Percentiles rank a stretch among this genome's conserved stretches.
Conservation (phyloP, 352 stramenopile genomes). For the Globisporangium cystogenes region DNA sequence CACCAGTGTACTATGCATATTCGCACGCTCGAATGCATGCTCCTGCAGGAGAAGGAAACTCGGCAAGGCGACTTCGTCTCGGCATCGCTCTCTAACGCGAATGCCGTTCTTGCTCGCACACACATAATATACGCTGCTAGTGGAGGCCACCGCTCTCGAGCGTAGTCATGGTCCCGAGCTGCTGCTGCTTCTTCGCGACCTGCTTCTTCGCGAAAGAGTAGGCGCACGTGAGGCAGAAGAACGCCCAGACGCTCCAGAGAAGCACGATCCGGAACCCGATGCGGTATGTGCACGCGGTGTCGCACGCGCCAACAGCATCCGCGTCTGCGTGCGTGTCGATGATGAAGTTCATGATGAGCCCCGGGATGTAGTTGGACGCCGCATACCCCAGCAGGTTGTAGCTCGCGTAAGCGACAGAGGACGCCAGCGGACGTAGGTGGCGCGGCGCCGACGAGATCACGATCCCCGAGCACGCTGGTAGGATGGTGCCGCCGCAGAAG, state of each 20-base stretch:
- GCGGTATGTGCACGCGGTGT: constrained; percentile 74
- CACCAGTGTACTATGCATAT: neutral
- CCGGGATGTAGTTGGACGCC: constrained; percentile 79
- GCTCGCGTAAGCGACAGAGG: constrained; percentile 71
- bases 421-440: constrained; percentile 59
- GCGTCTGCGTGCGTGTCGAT: constrained; percentile 32
- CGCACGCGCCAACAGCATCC: constrained; percentile 29
- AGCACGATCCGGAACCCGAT: constrained; percentile 81
- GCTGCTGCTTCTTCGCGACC: constrained; percentile 6
- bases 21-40: neutral
- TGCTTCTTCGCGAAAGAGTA: constrained; percentile 11
- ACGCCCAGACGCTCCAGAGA: constrained; percentile 65
- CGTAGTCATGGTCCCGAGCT: neutral
- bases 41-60: neutral
- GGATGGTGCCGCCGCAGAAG: constrained; percentile 68
- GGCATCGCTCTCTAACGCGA: constrained; percentile 1
- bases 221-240: constrained; percentile 55
- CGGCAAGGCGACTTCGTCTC: neutral
- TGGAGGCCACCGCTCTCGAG: constrained; percentile 4
- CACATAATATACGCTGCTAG: constrained; percentile 6
- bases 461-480: constrained; percentile 80
- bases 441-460: constrained; percentile 68
- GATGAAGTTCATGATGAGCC: constrained; percentile 81
- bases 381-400: constrained; percentile 88
- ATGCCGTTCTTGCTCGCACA: constrained; percentile 1